Percentiles rank a stretch among this genome's conserved stretches.
phyloP scores from a whole-genome alignment of 148 eudicot species.

The Camellia sinensis region DNA sequence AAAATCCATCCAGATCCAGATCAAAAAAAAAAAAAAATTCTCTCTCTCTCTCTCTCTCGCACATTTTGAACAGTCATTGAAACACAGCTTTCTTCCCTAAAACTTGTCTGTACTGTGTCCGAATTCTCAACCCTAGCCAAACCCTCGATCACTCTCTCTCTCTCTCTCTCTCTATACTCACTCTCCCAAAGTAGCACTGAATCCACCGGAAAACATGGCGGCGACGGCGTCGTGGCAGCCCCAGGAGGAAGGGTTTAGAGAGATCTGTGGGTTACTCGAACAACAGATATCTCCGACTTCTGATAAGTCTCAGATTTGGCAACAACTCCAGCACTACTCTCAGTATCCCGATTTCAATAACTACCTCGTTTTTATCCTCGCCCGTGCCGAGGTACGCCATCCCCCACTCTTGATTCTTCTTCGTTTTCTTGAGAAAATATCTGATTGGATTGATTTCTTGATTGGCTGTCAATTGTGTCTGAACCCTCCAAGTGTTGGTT shows the following conservation, averaged over 20 bases:
- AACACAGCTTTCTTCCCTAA: background rate
- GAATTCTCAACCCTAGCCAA: background rate
- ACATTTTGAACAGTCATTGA: background rate
- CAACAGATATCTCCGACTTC: slow-evolving; percentile 82
- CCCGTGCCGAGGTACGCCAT: slow-evolving; percentile 65
- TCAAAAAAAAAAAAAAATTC: no score
- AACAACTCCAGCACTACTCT: slow-evolving; percentile 81
- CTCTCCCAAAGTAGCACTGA: background rate
- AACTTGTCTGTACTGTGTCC: background rate
- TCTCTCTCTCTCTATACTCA: background rate
- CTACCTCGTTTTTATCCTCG: slow-evolving; percentile 77
- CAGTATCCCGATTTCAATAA: slow-evolving; percentile 93
- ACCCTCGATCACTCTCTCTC: slow-evolving; percentile 13
- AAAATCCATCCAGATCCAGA: no score
- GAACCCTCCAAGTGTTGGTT: background rate
- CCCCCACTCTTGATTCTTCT: background rate
- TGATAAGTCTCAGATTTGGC: slow-evolving; percentile 80
- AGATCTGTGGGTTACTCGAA: slow-evolving; percentile 80
- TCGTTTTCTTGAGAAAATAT: slow-evolving; percentile 1
- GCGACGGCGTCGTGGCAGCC: slow-evolving; percentile 70
- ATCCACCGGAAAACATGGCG: slow-evolving; percentile 12
- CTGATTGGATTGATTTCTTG: background rate
- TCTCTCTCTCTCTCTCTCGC: no score
- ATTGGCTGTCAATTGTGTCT: background rate
- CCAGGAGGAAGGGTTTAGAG: slow-evolving; percentile 82